These are phyloP conservation scores for Globisporangium spiculum DNA, from an alignment of 352 stramenopile species.

Conservation along the genomic window DNA sequence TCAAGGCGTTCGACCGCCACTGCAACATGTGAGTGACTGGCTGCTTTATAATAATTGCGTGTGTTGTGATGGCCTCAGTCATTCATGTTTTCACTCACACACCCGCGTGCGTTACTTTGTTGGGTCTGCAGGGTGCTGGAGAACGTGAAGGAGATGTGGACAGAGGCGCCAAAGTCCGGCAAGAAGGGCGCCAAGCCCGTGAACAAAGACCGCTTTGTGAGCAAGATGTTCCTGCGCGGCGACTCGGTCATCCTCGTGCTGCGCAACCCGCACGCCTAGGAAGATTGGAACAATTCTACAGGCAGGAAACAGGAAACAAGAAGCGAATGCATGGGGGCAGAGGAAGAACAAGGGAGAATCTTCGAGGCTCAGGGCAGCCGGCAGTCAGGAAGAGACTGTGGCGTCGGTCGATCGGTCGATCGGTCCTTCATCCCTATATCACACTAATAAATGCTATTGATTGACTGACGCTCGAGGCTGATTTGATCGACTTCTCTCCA, in stretches of 20 bases:
- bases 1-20: constrained; percentile 99
- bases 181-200: constrained; percentile 94
- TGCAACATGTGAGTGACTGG: constrained; percentile 94
- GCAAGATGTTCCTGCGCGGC: constrained; percentile 99
- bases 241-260: constrained; percentile 99
- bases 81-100: neutral
- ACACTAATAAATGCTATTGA: constrained; percentile 18
- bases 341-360: neutral
- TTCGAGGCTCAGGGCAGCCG: neutral
- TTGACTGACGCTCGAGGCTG: constrained; percentile 4
- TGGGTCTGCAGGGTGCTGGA: constrained; percentile 90
- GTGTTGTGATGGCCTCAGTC: neutral
- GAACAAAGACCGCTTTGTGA: constrained; percentile 99
- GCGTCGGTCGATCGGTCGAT: neutral
- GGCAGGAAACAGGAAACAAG: neutral
- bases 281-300: neutral
- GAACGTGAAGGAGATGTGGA: constrained; percentile 99
- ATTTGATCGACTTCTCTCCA: neutral
- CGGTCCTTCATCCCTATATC: constrained; percentile 6
- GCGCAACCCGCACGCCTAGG: constrained; percentile 93
- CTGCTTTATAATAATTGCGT: neutral
- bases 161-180: constrained; percentile 96
- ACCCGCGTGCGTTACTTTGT: neutral
- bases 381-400: neutral
- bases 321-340: neutral